Base-by-base conservation (phyloP, 2,329 filamentous ascomycete species). In the Claviceps maximensis region DNA sequence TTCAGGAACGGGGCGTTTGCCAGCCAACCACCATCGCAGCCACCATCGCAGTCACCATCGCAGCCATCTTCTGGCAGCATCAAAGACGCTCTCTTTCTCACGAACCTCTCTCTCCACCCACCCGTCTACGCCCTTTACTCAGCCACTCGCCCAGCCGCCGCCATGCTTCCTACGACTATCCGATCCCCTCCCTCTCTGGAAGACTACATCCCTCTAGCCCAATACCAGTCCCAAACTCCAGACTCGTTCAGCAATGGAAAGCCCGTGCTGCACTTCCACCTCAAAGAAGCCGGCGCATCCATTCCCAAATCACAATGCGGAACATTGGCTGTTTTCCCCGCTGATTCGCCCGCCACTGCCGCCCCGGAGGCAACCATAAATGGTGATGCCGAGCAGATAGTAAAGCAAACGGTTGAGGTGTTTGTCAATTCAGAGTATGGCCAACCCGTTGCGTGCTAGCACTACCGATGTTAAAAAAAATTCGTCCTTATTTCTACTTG, bases 191-290 rank as follows among this genome's bases (percentile, higher is more conserved):
- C 84, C 5, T 69, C 74, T 17, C 62, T 74, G 15, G 72, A 72
- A 38, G 78, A 82, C 63, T 90, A 82, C 67, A 81, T 76, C 36
- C 71, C 78, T 4, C 75, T 90, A 47, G 71, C 75, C 54, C 82
- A 87, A 56, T 86, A 89, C 64, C 79, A 88, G 65, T 74, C 81
- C 51, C 80, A 83, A 62, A 91, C 87, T 1, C 87, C 87, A 1
- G 73, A 75, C 54, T 84, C 79, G 44, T 91, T 90, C 69, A 84
- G 83, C 60, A 79, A 76, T 59, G 80, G 79, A 29, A 87, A 85
- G 62, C 81, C 86, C 1, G 76, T 90, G 45, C 76, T 90, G 3
- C 80, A 90, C 67, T 79, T 78, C 59, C 79, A 83, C 61, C 73
- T 77, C 41, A 59, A 71, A 13, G 71, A 73, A 54, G 74, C 80